These are phyloP conservation scores for Crithidia expoeki DNA, from an alignment of 208 protist genomes.

Conservation along the genomic window DNA sequence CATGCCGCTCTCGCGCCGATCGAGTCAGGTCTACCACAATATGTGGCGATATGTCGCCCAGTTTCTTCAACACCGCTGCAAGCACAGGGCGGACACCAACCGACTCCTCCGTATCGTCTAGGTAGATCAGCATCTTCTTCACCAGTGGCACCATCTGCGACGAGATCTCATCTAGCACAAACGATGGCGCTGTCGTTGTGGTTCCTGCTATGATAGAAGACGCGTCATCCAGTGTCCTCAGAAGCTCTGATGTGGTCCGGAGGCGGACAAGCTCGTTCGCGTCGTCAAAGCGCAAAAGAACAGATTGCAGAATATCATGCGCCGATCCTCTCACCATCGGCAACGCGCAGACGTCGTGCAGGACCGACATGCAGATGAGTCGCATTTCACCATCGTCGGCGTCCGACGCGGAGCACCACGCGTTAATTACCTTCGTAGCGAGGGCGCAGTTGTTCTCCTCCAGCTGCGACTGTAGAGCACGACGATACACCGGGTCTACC, in stretches of 20 bases:
- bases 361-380: constrained; percentile 71
- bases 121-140: constrained; percentile 83
- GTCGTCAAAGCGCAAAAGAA: constrained; percentile 85
- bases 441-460: constrained; percentile 43
- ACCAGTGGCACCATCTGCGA: constrained; percentile 68
- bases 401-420: constrained; percentile 80
- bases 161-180: constrained; percentile 59
- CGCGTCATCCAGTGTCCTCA: constrained; percentile 4
- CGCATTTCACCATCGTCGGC: constrained; percentile 88
- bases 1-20: constrained; percentile 51
- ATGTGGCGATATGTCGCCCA: constrained; percentile 60
- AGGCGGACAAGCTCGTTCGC: constrained; percentile 69
- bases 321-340: constrained; percentile 62
- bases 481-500: constrained; percentile 35
- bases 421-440: constrained; percentile 47
- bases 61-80: constrained; percentile 44
- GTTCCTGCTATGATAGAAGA: constrained; percentile 26
- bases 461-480: constrained; percentile 29
- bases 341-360: constrained; percentile 51
- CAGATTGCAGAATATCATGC: constrained; percentile 73
- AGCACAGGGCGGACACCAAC: constrained; percentile 59
- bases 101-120: constrained; percentile 82
- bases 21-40: constrained; percentile 66
- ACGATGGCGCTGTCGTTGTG: constrained; percentile 15
- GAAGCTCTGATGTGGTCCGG: constrained; percentile 48